phyloP scores from a whole-genome alignment of 768 basidiomycete species.

The Gelatoporia subvermispora region DNA sequence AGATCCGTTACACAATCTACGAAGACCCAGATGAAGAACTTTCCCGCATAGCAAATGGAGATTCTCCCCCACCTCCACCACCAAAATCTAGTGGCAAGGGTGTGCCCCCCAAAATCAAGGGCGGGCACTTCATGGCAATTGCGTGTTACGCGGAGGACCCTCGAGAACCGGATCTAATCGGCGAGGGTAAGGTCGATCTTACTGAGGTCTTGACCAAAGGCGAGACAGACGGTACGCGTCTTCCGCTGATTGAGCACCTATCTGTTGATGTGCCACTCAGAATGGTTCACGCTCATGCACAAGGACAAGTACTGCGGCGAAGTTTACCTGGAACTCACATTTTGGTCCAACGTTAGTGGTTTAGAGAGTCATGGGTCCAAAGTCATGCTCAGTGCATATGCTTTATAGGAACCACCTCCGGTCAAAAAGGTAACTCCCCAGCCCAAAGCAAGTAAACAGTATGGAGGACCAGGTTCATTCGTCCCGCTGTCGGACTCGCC shows the following conservation, averaged over 20 bases:
- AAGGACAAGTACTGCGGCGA: conserved; percentile 95
- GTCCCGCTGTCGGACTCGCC: conserved; percentile 35
- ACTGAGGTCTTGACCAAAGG: conserved; percentile 90
- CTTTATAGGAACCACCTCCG: conserved; percentile 69
- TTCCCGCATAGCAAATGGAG: conserved; percentile 28
- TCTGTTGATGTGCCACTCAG: conserved; percentile 37
- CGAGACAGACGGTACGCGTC: conserved; percentile 84
- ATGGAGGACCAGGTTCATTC: conserved; percentile 78
- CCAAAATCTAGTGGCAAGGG: conserved; percentile 55
- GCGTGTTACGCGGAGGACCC: conserved; percentile 94
- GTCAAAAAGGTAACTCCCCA: conserved; percentile 56
- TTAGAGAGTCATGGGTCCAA: neutral
- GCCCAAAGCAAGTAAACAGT: conserved; percentile 49
- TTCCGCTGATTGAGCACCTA: neutral
- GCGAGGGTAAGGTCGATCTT: conserved; percentile 84
- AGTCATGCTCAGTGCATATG: neutral
- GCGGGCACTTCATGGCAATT: conserved; percentile 70
- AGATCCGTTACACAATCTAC: conserved; percentile 84
- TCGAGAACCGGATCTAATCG: conserved; percentile 93
- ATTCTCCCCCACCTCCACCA: conserved; percentile 50
- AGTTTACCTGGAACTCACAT: conserved; percentile 93
- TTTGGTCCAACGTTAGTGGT: conserved; percentile 86
- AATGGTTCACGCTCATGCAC: conserved; percentile 88
- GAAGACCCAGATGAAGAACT: conserved; percentile 55
- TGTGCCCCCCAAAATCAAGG: conserved; percentile 47